phyloP scores from a whole-genome alignment of 2,329 filamentous ascomycete genomes.

The Colletotrichum sp. region DNA sequence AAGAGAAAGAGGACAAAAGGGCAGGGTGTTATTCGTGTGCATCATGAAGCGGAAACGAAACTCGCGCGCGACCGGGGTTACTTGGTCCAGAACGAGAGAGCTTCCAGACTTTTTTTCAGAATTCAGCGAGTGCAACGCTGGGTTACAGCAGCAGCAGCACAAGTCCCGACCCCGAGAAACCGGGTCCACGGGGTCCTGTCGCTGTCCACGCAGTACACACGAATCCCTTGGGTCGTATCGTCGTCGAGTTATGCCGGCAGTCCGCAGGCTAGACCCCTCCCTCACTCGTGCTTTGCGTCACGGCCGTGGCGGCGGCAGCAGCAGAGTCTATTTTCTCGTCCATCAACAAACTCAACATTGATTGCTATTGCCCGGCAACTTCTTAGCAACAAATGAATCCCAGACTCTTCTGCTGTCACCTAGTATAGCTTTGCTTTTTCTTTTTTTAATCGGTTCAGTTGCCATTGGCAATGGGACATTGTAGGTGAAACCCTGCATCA shows the following conservation, averaged over 20 bases:
- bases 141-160: neutral
- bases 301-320: neutral
- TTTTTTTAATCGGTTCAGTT: neutral
- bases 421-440: neutral
- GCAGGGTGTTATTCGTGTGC: neutral
- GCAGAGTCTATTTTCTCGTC: neutral
- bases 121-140: neutral
- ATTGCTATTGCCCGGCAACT: neutral
- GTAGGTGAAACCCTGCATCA: neutral
- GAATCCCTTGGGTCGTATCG: neutral
- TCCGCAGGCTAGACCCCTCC: neutral
- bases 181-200: slow-evolving; percentile 15
- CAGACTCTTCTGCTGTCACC: neutral
- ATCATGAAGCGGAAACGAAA: slow-evolving; percentile 1
- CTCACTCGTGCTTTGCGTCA: neutral
- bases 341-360: neutral
- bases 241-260: neutral
- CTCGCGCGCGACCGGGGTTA: neutral
- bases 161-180: slow-evolving; percentile 10
- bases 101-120: neutral
- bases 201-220: neutral
- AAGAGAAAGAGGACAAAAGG: neutral
- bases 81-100: neutral
- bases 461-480: neutral
- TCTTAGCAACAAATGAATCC: neutral